Percentiles rank a stretch among this genome's conserved stretches.
phyloP scores from a whole-genome alignment of 2,329 filamentous ascomycete genomes.

The Alternaria sp. region DNA sequence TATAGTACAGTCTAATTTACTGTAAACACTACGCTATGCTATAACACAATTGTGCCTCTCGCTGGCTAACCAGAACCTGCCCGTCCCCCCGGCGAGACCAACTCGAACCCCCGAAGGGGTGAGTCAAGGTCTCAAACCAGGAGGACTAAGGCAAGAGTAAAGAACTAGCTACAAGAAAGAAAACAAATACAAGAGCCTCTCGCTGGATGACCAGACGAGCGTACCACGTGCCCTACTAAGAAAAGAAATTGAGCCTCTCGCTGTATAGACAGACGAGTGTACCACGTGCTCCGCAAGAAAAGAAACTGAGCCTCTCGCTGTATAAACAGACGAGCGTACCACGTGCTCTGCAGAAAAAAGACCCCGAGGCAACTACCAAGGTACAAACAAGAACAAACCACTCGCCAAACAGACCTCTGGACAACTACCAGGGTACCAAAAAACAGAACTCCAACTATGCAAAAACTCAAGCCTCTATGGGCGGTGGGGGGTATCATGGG shows the following conservation, averaged over 20 bases:
- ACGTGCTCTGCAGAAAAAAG: neutral
- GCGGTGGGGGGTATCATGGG: conserved; percentile 13
- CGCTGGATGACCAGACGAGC: neutral
- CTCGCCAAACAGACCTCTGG: neutral
- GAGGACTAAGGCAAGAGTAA: neutral
- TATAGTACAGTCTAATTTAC: neutral
- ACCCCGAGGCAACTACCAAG: neutral
- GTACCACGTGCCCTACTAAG: neutral
- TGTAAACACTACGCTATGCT: neutral
- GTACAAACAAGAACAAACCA: neutral
- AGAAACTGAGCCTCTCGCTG: neutral
- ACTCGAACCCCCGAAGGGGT: neutral
- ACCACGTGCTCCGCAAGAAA: neutral
- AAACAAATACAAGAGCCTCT: neutral
- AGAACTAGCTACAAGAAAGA: neutral
- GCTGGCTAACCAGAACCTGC: neutral
- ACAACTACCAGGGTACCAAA: neutral
- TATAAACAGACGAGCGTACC: neutral
- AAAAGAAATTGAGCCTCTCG: neutral
- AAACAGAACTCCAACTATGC: neutral
- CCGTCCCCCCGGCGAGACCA: neutral
- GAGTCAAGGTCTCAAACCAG: neutral
- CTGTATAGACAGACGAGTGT: neutral
- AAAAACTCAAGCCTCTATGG: conserved; percentile 13
- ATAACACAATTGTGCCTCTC: neutral